phyloP scores from a whole-genome alignment of 352 stramenopile species.

The Aphanomyces invadans region DNA sequence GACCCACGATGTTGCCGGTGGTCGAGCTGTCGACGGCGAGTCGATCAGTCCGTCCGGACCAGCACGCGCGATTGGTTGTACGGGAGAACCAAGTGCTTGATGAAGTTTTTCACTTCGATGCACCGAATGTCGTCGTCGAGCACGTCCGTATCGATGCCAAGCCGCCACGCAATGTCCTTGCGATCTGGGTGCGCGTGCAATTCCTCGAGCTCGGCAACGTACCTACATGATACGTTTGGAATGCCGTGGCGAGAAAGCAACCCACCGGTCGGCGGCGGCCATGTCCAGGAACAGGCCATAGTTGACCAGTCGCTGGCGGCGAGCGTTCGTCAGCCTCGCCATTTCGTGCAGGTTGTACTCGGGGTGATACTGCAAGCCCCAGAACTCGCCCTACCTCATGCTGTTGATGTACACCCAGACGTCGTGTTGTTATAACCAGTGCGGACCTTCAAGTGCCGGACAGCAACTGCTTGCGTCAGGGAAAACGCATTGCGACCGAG shows the following conservation, averaged over 20 bases:
- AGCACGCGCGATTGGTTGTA: conserved; percentile 29
- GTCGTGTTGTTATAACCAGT: not conserved
- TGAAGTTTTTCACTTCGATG: conserved; percentile 66
- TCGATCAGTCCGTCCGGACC: not conserved
- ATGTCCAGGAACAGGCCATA: conserved; percentile 57
- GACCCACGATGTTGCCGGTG: not conserved
- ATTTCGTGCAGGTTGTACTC: conserved; percentile 77
- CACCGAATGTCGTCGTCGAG: conserved; percentile 56
- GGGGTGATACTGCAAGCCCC: conserved; percentile 67
- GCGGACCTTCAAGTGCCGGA: conserved; percentile 41
- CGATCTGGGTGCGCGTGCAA: conserved; percentile 45
- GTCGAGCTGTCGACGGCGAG: too few species aligned
- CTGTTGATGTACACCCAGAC: not conserved
- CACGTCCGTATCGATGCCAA: conserved; percentile 59
- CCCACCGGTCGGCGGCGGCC: conserved; percentile 33
- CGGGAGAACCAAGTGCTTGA: conserved; percentile 59
- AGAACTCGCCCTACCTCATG: conserved; percentile 62
- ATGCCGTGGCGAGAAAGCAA: not conserved
- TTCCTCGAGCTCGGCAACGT: conserved; percentile 47
- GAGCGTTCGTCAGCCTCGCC: conserved; percentile 56
- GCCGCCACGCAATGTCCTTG: conserved; percentile 49
- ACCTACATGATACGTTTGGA: conserved; percentile 10
- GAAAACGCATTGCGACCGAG: conserved; percentile 55
- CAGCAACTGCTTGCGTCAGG: conserved; percentile 43
- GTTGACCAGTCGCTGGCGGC: conserved; percentile 48